phyloP scores from a whole-genome alignment of 768 basidiomycete genomes.

The Sistotremastrum suecicum region DNA sequence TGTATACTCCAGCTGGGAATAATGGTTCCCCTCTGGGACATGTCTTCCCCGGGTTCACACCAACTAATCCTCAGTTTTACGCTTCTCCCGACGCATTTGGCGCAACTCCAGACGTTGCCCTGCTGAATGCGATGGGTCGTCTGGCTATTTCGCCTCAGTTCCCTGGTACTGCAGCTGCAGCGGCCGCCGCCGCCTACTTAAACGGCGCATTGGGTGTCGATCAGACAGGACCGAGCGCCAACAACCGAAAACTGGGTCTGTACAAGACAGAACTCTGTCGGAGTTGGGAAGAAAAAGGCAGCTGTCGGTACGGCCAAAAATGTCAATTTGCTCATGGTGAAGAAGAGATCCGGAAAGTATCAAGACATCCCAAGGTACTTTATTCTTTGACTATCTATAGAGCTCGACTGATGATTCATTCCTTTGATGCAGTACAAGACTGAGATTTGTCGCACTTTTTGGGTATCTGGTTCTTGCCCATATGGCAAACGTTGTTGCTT shows the following conservation, averaged over 20 bases:
- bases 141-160: conserved; percentile 9
- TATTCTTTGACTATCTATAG: conserved; percentile 1
- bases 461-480: conserved; percentile 87
- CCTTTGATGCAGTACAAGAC: conserved; percentile 61
- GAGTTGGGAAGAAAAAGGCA: conserved; percentile 87
- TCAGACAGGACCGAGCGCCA: conserved; percentile 59
- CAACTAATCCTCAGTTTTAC: conserved; percentile 44
- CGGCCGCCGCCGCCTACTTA: conserved; percentile 3
- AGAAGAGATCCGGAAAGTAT: conserved; percentile 72
- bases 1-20: conserved; percentile 39
- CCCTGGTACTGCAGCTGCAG: background rate
- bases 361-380: conserved; percentile 77
- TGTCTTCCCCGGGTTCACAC: conserved; percentile 29
- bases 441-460: conserved; percentile 88
- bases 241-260: conserved; percentile 79
- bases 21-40: conserved; percentile 21
- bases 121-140: conserved; percentile 29
- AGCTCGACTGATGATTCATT: conserved; percentile 9
- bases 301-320: conserved; percentile 74
- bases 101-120: conserved; percentile 40
- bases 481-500: conserved; percentile 91
- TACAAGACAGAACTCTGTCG: conserved; percentile 87
- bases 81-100: conserved; percentile 43
- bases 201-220: background rate
- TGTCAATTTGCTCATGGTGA: conserved; percentile 93